Evolutionary conservation across 257 asterid genomes (phyloP), one percentile per base, ranked within the genome.

Genomic region (Nicotiana noctiflora): DNA sequence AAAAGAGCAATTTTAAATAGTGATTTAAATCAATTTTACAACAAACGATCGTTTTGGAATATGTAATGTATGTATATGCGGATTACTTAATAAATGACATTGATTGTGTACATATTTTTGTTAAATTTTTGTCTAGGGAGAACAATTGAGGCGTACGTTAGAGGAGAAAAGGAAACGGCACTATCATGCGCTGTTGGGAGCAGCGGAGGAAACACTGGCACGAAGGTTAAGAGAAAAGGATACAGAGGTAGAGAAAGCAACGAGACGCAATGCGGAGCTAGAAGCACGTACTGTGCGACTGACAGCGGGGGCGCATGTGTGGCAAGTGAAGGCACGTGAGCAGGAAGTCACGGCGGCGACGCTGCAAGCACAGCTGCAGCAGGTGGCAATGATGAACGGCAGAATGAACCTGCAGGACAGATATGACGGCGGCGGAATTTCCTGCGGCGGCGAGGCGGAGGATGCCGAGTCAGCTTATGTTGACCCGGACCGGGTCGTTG

Each of bases 401-500:
- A 66, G 84, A 5, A 63, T 34, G 4, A 84, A 25, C 63, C 65
- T 9, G 23, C 81, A 59, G 49, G 88, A 79, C 8, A 63, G 84
- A n/a, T 10, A 18, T 7, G 53, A 21, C 55, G 85, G 85, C 12
- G 82, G 46, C 2, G 46, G 46, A 40, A 40, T 40, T 40, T 40
- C 46, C 46, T 40, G 46, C 11, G 10, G 79, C n/a, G 85, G 81
- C 0, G 88, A 86, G 1, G 86, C 88, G 46, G 89, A 86, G 70
- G 92, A 89, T 52, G 92, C 89, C 1, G 92, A 87, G 64, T 89
- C 92, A 5, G 89, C 79, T 5, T 89, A 82, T 62, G 62, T 87
- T 75, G 92, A 89, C 72, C 90, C 89, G 65, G 92, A 89, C 81
- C 83, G 90, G 70, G 90, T 89, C 15, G 86, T 77, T 3, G 89